Conservation (phyloP, 495 filamentous ascomycete genomes). For the Aspergillus diversus region DNA sequence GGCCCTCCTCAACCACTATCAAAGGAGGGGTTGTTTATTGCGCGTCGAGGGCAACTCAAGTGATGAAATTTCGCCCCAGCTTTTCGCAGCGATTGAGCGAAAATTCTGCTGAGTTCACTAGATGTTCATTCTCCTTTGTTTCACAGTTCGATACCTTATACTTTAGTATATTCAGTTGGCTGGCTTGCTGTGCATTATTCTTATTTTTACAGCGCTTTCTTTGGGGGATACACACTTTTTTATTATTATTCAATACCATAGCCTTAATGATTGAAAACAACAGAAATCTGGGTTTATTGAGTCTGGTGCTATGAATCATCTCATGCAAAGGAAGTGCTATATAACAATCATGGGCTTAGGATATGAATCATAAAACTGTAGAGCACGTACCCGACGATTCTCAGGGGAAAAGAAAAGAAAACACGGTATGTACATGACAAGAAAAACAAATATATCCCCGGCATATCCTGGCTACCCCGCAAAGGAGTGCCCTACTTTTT, state of each 20-base stretch:
- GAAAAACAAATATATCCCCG: neutral
- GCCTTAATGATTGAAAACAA: neutral
- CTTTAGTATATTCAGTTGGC: constrained; percentile 16
- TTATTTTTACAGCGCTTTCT: neutral
- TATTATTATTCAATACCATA: neutral
- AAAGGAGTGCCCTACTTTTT: constrained; percentile 28
- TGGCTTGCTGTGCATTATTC: constrained; percentile 9
- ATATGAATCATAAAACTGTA: neutral
- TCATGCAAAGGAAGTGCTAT: neutral
- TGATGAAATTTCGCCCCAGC: constrained; percentile 88
- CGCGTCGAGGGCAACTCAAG: constrained; percentile 84
- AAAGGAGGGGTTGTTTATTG: constrained; percentile 82
- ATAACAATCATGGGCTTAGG: neutral
- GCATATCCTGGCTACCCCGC: neutral
- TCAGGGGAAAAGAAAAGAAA: neutral
- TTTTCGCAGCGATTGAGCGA: constrained; percentile 77
- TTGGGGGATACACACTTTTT: constrained; percentile 1
- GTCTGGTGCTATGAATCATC: neutral
- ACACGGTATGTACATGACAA: neutral
- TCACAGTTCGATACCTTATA: constrained; percentile 27
- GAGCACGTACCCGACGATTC: neutral
- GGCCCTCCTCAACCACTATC: constrained; percentile 87
- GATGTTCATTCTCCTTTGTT: constrained; percentile 24
- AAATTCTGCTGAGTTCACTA: constrained; percentile 61
- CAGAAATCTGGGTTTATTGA: neutral